These are phyloP conservation scores for Didymella lethalis DNA, from an alignment of 2,329 filamentous ascomycete genomes.

Conservation along the genomic window DNA sequence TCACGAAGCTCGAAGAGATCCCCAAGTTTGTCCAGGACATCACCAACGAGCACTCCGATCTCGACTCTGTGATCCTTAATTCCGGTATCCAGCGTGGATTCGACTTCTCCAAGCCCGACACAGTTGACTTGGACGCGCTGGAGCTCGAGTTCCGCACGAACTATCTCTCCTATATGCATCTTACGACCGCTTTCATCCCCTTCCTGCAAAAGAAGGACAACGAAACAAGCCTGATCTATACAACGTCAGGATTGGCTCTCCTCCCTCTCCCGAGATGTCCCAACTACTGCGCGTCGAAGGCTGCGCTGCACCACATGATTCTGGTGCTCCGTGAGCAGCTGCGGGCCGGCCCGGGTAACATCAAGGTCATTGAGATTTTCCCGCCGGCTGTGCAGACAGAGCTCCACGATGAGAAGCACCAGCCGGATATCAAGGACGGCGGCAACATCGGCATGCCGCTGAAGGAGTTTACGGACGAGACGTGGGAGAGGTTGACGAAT, in stretches of 20 bases:
- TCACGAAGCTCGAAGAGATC: conserved; percentile 59
- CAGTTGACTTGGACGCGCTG: conserved; percentile 55
- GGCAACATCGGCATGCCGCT: conserved; percentile 63
- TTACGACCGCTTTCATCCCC: conserved; percentile 60
- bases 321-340: conserved; percentile 61
- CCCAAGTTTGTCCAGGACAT: conserved; percentile 55
- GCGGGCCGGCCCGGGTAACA: conserved; percentile 53
- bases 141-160: conserved; percentile 60
- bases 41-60: conserved; percentile 57
- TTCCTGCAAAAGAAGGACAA: conserved; percentile 57
- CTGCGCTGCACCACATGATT: conserved; percentile 63
- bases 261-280: conserved; percentile 58
- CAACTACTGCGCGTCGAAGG: conserved; percentile 65
- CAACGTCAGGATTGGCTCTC: conserved; percentile 60
- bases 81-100: conserved; percentile 62
- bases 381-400: conserved; percentile 66
- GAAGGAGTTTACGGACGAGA: conserved; percentile 60
- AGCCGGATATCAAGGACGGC: conserved; percentile 62
- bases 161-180: conserved; percentile 59
- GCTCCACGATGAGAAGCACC: conserved; percentile 63
- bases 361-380: conserved; percentile 64
- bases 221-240: conserved; percentile 56
- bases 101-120: conserved; percentile 59
- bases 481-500: conserved; percentile 56
- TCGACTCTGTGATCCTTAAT: conserved; percentile 63